A percentile compares a stretch with the other conserved stretches of the same genome.
Conservation (phyloP, 441 rosid genomes). For the Melastoma candidum region DNA sequence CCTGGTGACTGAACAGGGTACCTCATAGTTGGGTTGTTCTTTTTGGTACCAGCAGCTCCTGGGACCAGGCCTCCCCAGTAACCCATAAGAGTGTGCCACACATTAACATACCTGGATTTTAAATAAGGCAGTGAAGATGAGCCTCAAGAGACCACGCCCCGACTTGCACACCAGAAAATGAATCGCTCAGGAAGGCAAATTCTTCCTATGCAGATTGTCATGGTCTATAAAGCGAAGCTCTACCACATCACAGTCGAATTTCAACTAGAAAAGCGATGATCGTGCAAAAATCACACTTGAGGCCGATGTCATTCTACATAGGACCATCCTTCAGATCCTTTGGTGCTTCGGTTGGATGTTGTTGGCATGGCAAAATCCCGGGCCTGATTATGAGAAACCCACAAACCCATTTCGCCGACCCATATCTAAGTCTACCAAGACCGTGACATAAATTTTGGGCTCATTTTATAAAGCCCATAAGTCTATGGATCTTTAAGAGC, state of each 20-base stretch:
- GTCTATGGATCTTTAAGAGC: no score
- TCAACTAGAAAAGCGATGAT: not conserved
- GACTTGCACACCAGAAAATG: no score
- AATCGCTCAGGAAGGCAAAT: no score
- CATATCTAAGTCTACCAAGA: no score
- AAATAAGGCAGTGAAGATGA: slow-evolving; percentile 6
- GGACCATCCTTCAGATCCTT: slow-evolving; percentile 34
- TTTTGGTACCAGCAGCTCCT: slow-evolving; percentile 23
- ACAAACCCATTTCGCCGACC: no score
- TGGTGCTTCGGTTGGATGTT: slow-evolving; percentile 14
- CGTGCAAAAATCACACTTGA: slow-evolving; percentile 25
- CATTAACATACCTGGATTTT: slow-evolving; percentile 28
- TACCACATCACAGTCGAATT: not conserved
- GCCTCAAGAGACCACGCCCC: no score
- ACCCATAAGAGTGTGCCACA: slow-evolving; percentile 38
- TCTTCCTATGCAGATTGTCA: not conserved
- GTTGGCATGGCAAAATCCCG: no score
- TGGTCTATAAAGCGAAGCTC: no score
- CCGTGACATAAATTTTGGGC: no score
- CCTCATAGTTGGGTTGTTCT: slow-evolving; percentile 29
- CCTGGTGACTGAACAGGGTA: slow-evolving; percentile 35
- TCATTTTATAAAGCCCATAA: no score
- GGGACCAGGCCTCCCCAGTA: slow-evolving; percentile 52
- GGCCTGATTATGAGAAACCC: no score
- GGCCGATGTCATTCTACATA: slow-evolving; percentile 31